Conservation (phyloP, 768 basidiomycete species). For the Suillus clintonianus region DNA sequence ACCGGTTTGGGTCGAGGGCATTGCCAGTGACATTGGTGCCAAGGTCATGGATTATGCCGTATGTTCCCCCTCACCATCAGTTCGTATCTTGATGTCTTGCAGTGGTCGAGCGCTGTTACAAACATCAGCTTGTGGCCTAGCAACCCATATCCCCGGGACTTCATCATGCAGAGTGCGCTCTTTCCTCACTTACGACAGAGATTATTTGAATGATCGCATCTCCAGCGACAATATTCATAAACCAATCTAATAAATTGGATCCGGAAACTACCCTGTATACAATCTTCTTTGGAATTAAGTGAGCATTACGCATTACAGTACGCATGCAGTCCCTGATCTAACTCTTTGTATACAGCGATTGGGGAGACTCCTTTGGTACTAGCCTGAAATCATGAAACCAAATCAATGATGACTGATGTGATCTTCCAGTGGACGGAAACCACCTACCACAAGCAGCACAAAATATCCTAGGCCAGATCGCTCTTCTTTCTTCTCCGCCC, state of each 20-base stretch:
- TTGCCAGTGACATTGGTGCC: constrained; percentile 42
- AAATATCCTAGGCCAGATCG: constrained; percentile 45
- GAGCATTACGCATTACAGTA: constrained; percentile 17
- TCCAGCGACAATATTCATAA: constrained; percentile 45
- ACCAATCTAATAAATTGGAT: constrained; percentile 45
- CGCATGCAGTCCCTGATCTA: neutral
- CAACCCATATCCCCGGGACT: constrained; percentile 47
- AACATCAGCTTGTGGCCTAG: constrained; percentile 54
- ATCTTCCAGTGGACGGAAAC: constrained; percentile 42
- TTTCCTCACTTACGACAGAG: neutral
- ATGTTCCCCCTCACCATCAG: constrained; percentile 10
- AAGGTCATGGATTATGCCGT: constrained; percentile 54
- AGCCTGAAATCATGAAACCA: neutral
- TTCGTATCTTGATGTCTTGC: neutral
- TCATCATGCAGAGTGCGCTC: constrained; percentile 45
- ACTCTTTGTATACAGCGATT: constrained; percentile 37
- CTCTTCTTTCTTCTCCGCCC: constrained; percentile 47
- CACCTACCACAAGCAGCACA: constrained; percentile 47
- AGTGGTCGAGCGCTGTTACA: constrained; percentile 46
- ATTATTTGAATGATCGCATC: neutral
- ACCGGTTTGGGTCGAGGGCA: constrained; percentile 48
- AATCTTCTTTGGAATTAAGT: constrained; percentile 60
- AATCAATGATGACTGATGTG: neutral
- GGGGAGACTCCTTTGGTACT: constrained; percentile 44
- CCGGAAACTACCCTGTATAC: constrained; percentile 51